A percentile compares a stretch with the other conserved stretches of the same genome.
phyloP scores from a whole-genome alignment of 371 early-diverging fungal species.

The Zychaea mexicana region DNA sequence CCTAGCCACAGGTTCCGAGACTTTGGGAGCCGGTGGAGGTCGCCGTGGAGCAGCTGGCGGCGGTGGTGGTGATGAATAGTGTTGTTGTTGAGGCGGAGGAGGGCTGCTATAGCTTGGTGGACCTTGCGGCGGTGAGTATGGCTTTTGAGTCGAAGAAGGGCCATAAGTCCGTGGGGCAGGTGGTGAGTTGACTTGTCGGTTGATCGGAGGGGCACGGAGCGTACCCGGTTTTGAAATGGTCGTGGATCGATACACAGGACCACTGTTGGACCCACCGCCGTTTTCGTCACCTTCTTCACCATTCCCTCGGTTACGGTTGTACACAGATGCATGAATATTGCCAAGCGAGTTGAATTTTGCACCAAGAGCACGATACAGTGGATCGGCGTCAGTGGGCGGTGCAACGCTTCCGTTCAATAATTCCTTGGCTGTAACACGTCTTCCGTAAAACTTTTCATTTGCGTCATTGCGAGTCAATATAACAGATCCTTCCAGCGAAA shows the following conservation, averaged over 20 bases:
- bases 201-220: slow-evolving; percentile 1
- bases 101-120: neutral
- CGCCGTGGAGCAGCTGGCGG: neutral
- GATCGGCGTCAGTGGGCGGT: slow-evolving; percentile 80
- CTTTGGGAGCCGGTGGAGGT: slow-evolving; percentile 37
- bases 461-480: slow-evolving; percentile 90
- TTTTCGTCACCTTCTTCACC: slow-evolving; percentile 7
- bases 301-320: slow-evolving; percentile 19
- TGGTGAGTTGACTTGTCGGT: neutral
- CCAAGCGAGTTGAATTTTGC: slow-evolving; percentile 18
- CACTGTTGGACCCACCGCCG: neutral
- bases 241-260: slow-evolving; percentile 1
- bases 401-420: slow-evolving; percentile 75
- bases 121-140: neutral
- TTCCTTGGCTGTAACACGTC: slow-evolving; percentile 76
- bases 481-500: slow-evolving; percentile 91
- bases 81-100: neutral
- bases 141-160: neutral
- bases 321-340: slow-evolving; percentile 9
- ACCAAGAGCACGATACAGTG: slow-evolving; percentile 79
- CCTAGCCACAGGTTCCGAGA: slow-evolving; percentile 50
- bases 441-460: slow-evolving; percentile 84
- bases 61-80: neutral
- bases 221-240: slow-evolving; percentile 14
- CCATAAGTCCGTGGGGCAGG: neutral